A percentile compares a stretch with the other conserved stretches of the same genome.
Evolutionary conservation across 441 rosid genomes (phyloP).

Genomic region (Brassica hybrid): DNA sequence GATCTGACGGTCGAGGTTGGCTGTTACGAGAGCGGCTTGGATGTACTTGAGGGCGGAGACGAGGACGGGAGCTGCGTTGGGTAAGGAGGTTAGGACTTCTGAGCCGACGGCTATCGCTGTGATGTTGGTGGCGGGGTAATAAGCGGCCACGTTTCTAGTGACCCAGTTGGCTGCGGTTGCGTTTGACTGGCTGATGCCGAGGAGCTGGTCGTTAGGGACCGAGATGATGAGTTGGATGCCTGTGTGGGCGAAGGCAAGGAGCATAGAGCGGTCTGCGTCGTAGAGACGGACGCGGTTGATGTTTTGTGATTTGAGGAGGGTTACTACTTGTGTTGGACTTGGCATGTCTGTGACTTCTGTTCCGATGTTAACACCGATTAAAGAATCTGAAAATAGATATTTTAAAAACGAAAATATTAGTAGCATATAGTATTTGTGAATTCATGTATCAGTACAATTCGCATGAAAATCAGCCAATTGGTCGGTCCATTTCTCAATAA

Average conservation of each 20-base stretch:
- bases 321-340: conserved; percentile 77
- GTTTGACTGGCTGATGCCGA: conserved; percentile 95
- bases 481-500: conserved; percentile 21
- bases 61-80: conserved; percentile 79
- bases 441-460: conserved; percentile 14
- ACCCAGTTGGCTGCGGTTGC: conserved; percentile 98
- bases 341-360: conserved; percentile 88
- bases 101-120: conserved; percentile 86
- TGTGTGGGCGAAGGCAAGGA: conserved; percentile 81
- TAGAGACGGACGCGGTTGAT: conserved; percentile 77
- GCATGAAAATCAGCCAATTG: conserved; percentile 22
- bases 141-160: conserved; percentile 79
- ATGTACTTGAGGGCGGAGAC: conserved; percentile 82
- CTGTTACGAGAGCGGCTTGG: conserved; percentile 84
- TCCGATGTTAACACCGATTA: conserved; percentile 86
- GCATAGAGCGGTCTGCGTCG: conserved; percentile 83
- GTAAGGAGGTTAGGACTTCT: conserved; percentile 69
- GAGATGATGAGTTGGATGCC: conserved; percentile 80
- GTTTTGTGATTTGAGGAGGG: conserved; percentile 86
- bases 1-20: conserved; percentile 81
- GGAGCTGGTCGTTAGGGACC: conserved; percentile 87
- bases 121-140: conserved; percentile 90
- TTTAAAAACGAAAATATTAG: too few relatives aligned
- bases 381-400: conserved; percentile 69
- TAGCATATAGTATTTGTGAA: too few relatives aligned